Conservation (phyloP, 148 eudicot species). For the Polygonum aviculare region DNA sequence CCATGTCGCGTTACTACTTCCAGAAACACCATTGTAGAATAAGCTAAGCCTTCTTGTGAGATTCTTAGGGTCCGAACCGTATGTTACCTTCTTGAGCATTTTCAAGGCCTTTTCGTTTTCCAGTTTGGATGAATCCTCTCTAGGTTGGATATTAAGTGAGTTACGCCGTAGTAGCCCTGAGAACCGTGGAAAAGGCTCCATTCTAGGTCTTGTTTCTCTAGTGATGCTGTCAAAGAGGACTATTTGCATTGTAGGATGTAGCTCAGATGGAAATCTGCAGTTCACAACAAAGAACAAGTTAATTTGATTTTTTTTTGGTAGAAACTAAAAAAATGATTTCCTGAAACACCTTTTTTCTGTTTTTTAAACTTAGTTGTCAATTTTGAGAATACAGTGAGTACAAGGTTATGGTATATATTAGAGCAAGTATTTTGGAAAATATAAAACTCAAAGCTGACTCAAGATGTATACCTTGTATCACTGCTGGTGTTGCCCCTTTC, state of each 20-base stretch:
- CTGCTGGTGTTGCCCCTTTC: not conserved
- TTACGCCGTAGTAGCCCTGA: not conserved
- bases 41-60: conserved; percentile 34
- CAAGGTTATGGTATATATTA: too few species aligned
- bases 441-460: too few species aligned
- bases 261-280: conserved; percentile 5
- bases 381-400: too few species aligned
- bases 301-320: not conserved
- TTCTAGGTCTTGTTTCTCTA: not conserved
- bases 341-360: too few species aligned
- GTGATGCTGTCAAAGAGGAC: conserved; percentile 3
- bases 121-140: conserved; percentile 20
- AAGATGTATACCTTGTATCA: not conserved
- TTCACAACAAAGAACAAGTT: not conserved
- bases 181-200: conserved; percentile 1
- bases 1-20: not conserved
- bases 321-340: too few species aligned
- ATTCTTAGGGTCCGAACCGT: conserved; percentile 39
- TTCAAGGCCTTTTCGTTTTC: conserved; percentile 41
- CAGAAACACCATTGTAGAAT: conserved; percentile 30
- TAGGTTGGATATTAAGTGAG: not conserved
- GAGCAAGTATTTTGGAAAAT: too few species aligned
- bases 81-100: conserved; percentile 50
- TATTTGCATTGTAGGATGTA: conserved; percentile 6
- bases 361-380: too few species aligned